phyloP scores from a whole-genome alignment of 805 yeast species.

The Saturnispora dispora region DNA sequence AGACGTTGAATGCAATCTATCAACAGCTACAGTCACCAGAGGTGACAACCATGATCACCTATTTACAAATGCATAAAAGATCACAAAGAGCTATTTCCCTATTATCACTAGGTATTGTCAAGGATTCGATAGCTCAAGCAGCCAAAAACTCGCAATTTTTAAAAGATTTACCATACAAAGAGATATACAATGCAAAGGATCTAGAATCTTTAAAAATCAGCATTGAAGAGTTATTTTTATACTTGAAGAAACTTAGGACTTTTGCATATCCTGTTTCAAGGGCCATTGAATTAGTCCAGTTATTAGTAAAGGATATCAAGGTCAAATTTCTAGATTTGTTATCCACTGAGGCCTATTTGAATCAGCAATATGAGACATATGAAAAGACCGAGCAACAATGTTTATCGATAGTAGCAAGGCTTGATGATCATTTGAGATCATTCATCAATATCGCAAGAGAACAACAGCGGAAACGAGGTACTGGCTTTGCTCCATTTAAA shows the following conservation, averaged over 20 bases:
- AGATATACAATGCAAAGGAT: constrained; percentile 39
- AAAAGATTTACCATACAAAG: constrained; percentile 61
- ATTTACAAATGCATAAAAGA: constrained; percentile 62
- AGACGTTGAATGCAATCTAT: constrained; percentile 44
- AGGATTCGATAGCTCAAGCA: constrained; percentile 43
- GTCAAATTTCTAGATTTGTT: constrained; percentile 34
- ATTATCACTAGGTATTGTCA: constrained; percentile 60
- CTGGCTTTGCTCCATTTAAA: constrained; percentile 57
- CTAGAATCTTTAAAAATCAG: constrained; percentile 38
- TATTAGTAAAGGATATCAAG: constrained; percentile 50
- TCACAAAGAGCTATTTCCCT: constrained; percentile 72
- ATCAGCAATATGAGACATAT: neutral
- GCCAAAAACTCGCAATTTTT: constrained; percentile 52
- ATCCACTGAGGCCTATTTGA: constrained; percentile 33
- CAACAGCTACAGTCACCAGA: constrained; percentile 49
- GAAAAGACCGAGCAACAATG: constrained; percentile 29
- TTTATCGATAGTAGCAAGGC: constrained; percentile 21
- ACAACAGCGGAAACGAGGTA: constrained; percentile 60
- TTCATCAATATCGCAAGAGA: constrained; percentile 65
- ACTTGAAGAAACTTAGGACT: constrained; percentile 53
- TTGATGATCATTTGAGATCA: constrained; percentile 58
- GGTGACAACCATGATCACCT: constrained; percentile 46
- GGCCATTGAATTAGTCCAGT: constrained; percentile 57
- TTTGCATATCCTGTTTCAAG: constrained; percentile 56
- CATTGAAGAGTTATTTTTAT: constrained; percentile 42